phyloP scores from a whole-genome alignment of 1,284 basidiomycete genomes.

The Fomes fomentarius region DNA sequence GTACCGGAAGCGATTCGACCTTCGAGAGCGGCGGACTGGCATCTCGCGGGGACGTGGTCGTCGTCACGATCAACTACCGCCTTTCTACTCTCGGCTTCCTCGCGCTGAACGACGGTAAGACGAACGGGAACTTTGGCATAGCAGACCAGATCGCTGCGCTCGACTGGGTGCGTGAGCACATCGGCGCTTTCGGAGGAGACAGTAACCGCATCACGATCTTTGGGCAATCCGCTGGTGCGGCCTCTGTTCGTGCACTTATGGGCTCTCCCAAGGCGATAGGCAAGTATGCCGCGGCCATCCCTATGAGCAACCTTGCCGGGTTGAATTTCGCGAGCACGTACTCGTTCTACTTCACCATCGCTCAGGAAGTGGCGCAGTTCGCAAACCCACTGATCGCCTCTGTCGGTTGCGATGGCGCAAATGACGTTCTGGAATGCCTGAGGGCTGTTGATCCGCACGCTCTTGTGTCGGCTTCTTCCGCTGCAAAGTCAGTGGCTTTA shows the following conservation, averaged over 20 bases:
- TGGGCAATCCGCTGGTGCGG: constrained; percentile 45
- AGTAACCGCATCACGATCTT: constrained; percentile 40
- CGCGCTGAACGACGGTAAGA: constrained; percentile 38
- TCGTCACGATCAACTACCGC: constrained; percentile 52
- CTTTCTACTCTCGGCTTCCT: constrained; percentile 47
- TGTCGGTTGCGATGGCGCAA: constrained; percentile 34
- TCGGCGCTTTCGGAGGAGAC: constrained; percentile 42
- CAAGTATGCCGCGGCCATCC: constrained; percentile 48
- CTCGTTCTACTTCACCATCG: constrained; percentile 42
- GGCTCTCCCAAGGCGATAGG: constrained; percentile 45
- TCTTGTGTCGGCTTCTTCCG: constrained; percentile 37
- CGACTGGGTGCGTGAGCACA: constrained; percentile 40
- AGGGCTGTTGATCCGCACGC: constrained; percentile 35
- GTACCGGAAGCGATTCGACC: constrained; percentile 28
- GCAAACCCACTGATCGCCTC: constrained; percentile 39
- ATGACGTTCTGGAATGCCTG: constrained; percentile 34
- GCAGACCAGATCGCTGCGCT: constrained; percentile 43
- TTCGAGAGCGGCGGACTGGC: constrained; percentile 39
- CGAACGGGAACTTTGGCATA: constrained; percentile 46
- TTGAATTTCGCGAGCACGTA: constrained; percentile 46
- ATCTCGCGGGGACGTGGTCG: constrained; percentile 47
- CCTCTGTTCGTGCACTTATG: constrained; percentile 44
- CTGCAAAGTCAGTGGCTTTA: constrained; percentile 33
- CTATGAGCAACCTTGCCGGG: constrained; percentile 52
- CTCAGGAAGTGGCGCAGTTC: constrained; percentile 34